A percentile compares a stretch with the other conserved stretches of the same genome.
Evolutionary conservation across 306 rosid species (phyloP).

Genomic region (Inga leiocalycina): DNA sequence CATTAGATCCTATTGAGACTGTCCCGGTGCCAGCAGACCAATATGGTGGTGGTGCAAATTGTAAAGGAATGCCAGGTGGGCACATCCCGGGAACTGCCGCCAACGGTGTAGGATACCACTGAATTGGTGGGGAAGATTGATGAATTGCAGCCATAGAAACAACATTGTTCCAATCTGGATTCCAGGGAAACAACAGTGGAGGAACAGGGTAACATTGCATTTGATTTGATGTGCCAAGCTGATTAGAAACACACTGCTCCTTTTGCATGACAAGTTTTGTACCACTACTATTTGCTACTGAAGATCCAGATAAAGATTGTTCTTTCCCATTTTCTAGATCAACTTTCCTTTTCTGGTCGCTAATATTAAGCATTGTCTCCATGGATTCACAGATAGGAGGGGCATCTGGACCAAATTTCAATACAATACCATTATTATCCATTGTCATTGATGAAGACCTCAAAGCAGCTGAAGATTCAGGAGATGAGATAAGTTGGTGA

Average conservation of each 20-base stretch:
- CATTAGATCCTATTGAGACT: conserved; percentile 43
- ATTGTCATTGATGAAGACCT: conserved; percentile 36
- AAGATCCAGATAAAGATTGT: conserved; percentile 45
- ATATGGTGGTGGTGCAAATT: conserved; percentile 48
- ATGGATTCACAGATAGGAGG: conserved; percentile 48
- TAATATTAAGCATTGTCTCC: conserved; percentile 50
- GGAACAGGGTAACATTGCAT: conserved; percentile 49
- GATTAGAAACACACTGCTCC: conserved; percentile 10
- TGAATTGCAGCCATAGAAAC: conserved; percentile 37
- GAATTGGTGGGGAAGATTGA: conserved; percentile 28
- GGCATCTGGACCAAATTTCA: conserved; percentile 61
- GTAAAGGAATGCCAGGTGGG: conserved; percentile 51
- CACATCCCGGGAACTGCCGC: conserved; percentile 52
- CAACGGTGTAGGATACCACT: conserved; percentile 40
- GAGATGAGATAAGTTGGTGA: conserved; percentile 34
- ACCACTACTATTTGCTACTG: conserved; percentile 33
- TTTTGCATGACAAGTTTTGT: conserved; percentile 26
- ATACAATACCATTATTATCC: conserved; percentile 44
- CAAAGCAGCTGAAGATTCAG: conserved; percentile 35
- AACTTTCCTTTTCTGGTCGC: conserved; percentile 38
- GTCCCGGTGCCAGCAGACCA: conserved; percentile 45
- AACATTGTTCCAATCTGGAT: conserved; percentile 41
- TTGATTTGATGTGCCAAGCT: conserved; percentile 35
- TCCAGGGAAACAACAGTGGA: conserved; percentile 54
- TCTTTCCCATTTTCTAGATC: conserved; percentile 47